Conservation (phyloP, 2,329 filamentous ascomycete species). For the Coniochaeta pulveracea region DNA sequence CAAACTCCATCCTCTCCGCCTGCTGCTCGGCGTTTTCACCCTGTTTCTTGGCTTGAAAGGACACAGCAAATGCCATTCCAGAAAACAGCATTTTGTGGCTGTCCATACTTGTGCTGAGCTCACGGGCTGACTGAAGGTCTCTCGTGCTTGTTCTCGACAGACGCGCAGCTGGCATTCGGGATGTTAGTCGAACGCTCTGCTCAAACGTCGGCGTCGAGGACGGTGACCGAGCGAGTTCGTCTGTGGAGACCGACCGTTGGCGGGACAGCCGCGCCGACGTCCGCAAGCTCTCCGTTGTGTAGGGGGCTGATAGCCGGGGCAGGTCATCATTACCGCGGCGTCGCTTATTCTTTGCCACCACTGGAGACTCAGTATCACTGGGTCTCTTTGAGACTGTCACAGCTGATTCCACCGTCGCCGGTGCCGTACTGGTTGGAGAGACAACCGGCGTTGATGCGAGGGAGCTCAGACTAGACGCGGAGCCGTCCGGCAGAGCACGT, state of each 20-base stretch:
- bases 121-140: constrained; percentile 4
- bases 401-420: constrained; percentile 17
- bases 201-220: constrained; percentile 23
- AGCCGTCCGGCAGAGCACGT: constrained; percentile 6
- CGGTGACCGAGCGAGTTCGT: constrained; percentile 33
- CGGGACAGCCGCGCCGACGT: constrained; percentile 15
- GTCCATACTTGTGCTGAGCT: constrained; percentile 6
- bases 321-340: constrained; percentile 12
- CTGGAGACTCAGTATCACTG: constrained; percentile 23
- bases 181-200: constrained; percentile 20
- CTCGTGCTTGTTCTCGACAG: constrained; percentile 10
- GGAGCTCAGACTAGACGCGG: constrained; percentile 27
- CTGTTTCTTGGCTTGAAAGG: constrained; percentile 44
- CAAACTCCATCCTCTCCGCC: constrained; percentile 24
- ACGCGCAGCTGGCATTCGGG: constrained; percentile 13
- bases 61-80: constrained; percentile 81
- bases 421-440: constrained; percentile 24
- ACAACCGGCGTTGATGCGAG: constrained; percentile 26
- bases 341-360: constrained; percentile 17
- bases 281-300: constrained; percentile 14
- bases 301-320: constrained; percentile 14
- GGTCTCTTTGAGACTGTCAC: constrained; percentile 8
- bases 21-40: constrained; percentile 42
- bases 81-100: constrained; percentile 43
- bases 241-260: constrained; percentile 25